Evolutionary conservation across 1,139 yeast species (phyloP).

Genomic region (Saccharomyces hybrid): DNA sequence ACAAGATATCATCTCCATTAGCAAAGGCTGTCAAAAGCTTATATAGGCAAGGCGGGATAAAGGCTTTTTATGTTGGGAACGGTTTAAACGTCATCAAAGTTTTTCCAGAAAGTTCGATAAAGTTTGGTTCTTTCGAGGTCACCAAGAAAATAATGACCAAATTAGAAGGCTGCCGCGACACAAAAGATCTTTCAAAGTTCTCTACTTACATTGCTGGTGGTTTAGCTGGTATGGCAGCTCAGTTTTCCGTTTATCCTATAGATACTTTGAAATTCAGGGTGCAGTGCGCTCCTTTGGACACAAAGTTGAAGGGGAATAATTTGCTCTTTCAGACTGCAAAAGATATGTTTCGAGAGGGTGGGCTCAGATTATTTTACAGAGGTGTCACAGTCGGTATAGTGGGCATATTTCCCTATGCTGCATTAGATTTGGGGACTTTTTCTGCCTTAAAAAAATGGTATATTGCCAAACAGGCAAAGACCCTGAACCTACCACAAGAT

Average conservation of each 20-base stretch:
- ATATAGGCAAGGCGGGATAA: conserved; percentile 82
- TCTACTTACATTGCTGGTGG: conserved; percentile 93
- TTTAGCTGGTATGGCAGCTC: conserved; percentile 88
- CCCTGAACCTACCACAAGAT: conserved; percentile 43
- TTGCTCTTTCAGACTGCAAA: conserved; percentile 60
- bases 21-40: conserved; percentile 73
- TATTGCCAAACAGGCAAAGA: conserved; percentile 52
- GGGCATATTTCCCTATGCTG: conserved; percentile 97
- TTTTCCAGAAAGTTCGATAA: conserved; percentile 95
- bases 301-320: conserved; percentile 50
- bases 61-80: conserved; percentile 87
- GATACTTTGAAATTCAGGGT: conserved; percentile 85
- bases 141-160: conserved; percentile 69
- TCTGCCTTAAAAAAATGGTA: conserved; percentile 76
- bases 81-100: conserved; percentile 90
- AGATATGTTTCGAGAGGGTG: conserved; percentile 75
- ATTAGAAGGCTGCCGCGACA: conserved; percentile 70
- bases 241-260: conserved; percentile 88
- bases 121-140: conserved; percentile 90
- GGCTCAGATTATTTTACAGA: conserved; percentile 68
- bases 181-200: conserved; percentile 60
- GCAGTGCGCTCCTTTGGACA: conserved; percentile 67
- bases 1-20: conserved; percentile 54
- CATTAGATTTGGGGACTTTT: conserved; percentile 89
- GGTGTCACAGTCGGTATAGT: conserved; percentile 82